Conservation (phyloP, 1,284 basidiomycete species). For the Rhodotorula sp. region DNA sequence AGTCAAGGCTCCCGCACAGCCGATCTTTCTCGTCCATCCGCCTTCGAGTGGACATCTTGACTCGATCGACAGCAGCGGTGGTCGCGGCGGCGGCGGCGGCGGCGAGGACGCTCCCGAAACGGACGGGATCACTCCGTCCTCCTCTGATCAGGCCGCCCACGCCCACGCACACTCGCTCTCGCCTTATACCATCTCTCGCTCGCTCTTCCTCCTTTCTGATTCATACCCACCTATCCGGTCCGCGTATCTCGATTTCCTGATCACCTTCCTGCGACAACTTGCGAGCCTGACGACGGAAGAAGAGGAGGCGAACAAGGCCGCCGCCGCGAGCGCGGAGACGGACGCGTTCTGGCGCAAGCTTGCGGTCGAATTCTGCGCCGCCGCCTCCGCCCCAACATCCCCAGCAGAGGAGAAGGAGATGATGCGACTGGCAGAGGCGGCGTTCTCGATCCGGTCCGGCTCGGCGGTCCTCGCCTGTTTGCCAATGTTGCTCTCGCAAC, state of each 20-base stretch:
- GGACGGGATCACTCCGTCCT: neutral
- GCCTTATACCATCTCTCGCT: constrained; percentile 72
- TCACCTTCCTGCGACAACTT: constrained; percentile 46
- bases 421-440: neutral
- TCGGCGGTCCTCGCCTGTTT: neutral
- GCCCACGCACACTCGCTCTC: neutral
- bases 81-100: no score
- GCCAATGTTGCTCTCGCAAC: neutral
- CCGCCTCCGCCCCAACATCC: neutral
- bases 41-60: neutral
- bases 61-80: no score
- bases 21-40: neutral
- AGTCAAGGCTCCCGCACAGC: neutral
- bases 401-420: neutral
- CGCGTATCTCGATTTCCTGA: constrained; percentile 69
- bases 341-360: constrained; percentile 66
- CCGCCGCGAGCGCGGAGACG: constrained; percentile 29
- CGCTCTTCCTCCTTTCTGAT: constrained; percentile 76
- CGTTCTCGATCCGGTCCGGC: neutral
- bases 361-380: neutral
- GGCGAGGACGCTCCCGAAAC: no score
- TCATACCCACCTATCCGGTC: constrained; percentile 67
- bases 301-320: constrained; percentile 43
- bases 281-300: neutral
- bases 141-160: neutral